Evolutionary conservation across 2,329 filamentous ascomycete species (phyloP).

Genomic region (Aspergillus pseudoglaucus): DNA sequence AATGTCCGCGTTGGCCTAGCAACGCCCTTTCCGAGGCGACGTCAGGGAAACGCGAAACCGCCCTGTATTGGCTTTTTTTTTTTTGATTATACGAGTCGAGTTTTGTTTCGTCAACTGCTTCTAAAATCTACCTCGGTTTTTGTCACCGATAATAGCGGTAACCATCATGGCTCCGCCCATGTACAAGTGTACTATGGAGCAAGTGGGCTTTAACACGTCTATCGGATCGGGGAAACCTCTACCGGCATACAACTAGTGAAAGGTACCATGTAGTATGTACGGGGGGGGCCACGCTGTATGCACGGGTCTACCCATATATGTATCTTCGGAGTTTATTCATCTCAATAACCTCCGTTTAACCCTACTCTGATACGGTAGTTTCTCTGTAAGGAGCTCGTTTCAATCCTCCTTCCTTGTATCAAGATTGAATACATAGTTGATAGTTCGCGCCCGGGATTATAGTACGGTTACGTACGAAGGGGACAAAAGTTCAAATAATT

Average conservation of each 20-base stretch:
- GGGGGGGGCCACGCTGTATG: not conserved
- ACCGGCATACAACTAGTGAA: not conserved
- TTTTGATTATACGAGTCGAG: not conserved
- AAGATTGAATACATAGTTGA: too few relatives aligned
- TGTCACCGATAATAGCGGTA: not conserved
- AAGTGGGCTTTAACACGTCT: not conserved
- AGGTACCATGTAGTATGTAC: too few relatives aligned
- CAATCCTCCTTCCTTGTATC: not conserved
- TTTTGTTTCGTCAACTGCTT: conserved; percentile 5
- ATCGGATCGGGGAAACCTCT: not conserved
- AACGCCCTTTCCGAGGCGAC: conserved; percentile 22
- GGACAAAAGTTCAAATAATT: too few relatives aligned
- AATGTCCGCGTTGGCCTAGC: conserved; percentile 33
- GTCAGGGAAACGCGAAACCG: conserved; percentile 25
- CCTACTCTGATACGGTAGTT: conserved; percentile 8
- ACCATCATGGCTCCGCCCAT: too few relatives aligned
- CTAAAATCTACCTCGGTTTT: conserved; percentile 2
- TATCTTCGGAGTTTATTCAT: not conserved
- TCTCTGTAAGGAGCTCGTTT: conserved; percentile 15
- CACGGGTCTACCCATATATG: not conserved
- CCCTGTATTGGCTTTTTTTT: conserved; percentile 8
- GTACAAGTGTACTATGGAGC: not conserved
- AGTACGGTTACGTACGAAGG: too few relatives aligned
- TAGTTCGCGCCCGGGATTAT: too few relatives aligned
- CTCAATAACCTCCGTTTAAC: conserved; percentile 8